These are phyloP conservation scores for Colletotrichum lentis DNA, from an alignment of 2,329 filamentous ascomycete species.

Conservation along the genomic window DNA sequence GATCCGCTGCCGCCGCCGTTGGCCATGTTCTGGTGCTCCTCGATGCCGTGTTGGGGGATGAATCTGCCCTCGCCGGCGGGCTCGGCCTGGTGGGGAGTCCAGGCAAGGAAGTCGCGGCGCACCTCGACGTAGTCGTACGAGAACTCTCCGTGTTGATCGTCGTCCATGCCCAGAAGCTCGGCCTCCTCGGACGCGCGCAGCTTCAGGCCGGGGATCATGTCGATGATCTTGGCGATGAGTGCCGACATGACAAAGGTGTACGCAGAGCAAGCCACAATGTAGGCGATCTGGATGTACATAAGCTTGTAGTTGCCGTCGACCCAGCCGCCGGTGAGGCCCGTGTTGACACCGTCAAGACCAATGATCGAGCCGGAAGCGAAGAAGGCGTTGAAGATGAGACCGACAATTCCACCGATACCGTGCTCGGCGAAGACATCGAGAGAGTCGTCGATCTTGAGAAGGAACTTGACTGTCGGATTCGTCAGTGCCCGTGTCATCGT, in stretches of 20 bases:
- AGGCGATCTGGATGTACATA: conserved; percentile 82
- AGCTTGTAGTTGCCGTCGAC: conserved; percentile 77
- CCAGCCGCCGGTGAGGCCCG: conserved; percentile 72
- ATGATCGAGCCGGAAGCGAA: conserved; percentile 76
- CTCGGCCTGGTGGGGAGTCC: conserved; percentile 78
- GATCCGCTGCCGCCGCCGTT: conserved; percentile 36
- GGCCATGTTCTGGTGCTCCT: conserved; percentile 64
- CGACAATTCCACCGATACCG: conserved; percentile 73
- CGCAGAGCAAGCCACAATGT: conserved; percentile 70
- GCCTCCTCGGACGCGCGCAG: conserved; percentile 83
- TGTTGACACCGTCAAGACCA: conserved; percentile 80
- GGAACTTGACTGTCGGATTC: conserved; percentile 60
- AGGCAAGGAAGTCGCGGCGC: conserved; percentile 85
- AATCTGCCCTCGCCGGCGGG: conserved; percentile 65
- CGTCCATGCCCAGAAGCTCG: conserved; percentile 87
- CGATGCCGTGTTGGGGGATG: conserved; percentile 76
- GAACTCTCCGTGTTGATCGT: conserved; percentile 89
- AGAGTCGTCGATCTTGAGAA: conserved; percentile 72
- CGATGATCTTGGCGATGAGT: conserved; percentile 76
- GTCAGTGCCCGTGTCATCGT: neutral
- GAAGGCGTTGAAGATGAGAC: conserved; percentile 76
- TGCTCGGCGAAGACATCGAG: conserved; percentile 78
- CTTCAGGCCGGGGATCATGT: conserved; percentile 78
- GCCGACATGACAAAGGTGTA: conserved; percentile 80
- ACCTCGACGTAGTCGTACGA: conserved; percentile 92